A percentile compares a stretch with the other conserved stretches of the same genome.
Evolutionary conservation across 495 filamentous ascomycete genomes (phyloP).

Genomic region (Polyplosphaeria fusca): DNA sequence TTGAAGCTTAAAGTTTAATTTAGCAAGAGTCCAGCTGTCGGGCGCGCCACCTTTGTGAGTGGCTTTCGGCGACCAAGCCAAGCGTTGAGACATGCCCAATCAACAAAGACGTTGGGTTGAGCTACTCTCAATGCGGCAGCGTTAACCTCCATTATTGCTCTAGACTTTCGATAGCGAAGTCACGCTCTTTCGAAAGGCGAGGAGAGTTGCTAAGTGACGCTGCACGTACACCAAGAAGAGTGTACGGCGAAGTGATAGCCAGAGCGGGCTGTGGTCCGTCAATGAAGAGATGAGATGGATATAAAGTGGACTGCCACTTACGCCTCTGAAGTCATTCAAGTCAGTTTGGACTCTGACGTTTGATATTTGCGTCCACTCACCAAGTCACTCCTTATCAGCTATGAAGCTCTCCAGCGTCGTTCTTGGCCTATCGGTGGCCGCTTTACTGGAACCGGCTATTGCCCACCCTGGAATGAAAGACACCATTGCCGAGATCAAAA

Average conservation of each 20-base stretch:
- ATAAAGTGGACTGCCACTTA: conserved; percentile 5
- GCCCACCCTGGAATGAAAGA: conserved; percentile 16
- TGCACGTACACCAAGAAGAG: conserved; percentile 3
- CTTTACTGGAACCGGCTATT: conserved; percentile 1
- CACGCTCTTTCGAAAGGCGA: neutral
- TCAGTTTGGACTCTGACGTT: neutral
- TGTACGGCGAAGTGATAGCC: conserved; percentile 5
- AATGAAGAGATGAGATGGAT: neutral
- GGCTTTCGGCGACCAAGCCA: neutral
- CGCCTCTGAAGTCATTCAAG: conserved; percentile 1
- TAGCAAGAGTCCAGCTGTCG: too few species aligned
- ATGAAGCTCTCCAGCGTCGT: conserved; percentile 18
- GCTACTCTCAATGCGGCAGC: neutral
- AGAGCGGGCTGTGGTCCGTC: neutral
- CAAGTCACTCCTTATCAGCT: neutral
- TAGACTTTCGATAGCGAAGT: neutral
- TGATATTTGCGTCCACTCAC: neutral
- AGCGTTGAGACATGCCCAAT: neutral
- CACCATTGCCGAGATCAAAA: conserved; percentile 10
- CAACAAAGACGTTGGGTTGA: neutral
- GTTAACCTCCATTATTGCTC: neutral
- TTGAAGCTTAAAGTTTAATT: too few species aligned
- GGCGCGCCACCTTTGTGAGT: too few species aligned
- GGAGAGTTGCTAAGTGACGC: neutral
- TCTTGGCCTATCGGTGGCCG: neutral